phyloP scores from a whole-genome alignment of 2,329 filamentous ascomycete genomes.

The Penicillium sp. region DNA sequence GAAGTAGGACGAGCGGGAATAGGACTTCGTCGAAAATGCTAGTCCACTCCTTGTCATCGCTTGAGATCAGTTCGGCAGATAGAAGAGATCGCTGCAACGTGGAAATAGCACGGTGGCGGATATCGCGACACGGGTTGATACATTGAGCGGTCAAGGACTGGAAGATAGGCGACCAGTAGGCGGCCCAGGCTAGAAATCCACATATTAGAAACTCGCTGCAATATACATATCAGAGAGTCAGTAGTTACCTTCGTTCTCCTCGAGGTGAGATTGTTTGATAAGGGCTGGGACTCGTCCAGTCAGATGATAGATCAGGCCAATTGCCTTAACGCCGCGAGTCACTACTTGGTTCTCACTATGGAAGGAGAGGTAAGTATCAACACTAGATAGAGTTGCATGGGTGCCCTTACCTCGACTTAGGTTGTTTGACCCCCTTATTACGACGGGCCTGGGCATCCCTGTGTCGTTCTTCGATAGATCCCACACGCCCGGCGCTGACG shows the following conservation, averaged over 20 bases:
- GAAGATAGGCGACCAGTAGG: constrained; percentile 97
- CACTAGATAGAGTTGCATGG: not conserved
- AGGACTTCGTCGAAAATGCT: constrained; percentile 92
- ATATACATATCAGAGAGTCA: not conserved
- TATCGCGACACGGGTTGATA: constrained; percentile 89
- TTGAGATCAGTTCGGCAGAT: constrained; percentile 78
- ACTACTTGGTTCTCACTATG: constrained; percentile 69
- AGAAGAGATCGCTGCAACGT: constrained; percentile 83
- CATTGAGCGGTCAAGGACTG: constrained; percentile 85
- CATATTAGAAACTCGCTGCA: constrained; percentile 11
- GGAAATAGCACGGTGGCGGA: constrained; percentile 83
- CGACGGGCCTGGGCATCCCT: constrained; percentile 56
- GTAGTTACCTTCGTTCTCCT: constrained; percentile 71
- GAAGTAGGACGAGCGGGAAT: constrained; percentile 81
- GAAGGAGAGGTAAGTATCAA: constrained; percentile 15
- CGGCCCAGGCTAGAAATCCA: constrained; percentile 72
- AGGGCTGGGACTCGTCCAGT: constrained; percentile 78
- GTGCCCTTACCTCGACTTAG: constrained; percentile 56
- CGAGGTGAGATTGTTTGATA: constrained; percentile 90
- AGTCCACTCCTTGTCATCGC: constrained; percentile 86
- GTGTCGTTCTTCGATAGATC: constrained; percentile 68
- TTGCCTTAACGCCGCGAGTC: constrained; percentile 73
- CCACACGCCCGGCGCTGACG: constrained; percentile 75
- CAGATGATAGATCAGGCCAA: constrained; percentile 78
- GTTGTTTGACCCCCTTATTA: constrained; percentile 54